phyloP scores from a whole-genome alignment of 2,329 filamentous ascomycete genomes.

The Fusarium virguliforme region DNA sequence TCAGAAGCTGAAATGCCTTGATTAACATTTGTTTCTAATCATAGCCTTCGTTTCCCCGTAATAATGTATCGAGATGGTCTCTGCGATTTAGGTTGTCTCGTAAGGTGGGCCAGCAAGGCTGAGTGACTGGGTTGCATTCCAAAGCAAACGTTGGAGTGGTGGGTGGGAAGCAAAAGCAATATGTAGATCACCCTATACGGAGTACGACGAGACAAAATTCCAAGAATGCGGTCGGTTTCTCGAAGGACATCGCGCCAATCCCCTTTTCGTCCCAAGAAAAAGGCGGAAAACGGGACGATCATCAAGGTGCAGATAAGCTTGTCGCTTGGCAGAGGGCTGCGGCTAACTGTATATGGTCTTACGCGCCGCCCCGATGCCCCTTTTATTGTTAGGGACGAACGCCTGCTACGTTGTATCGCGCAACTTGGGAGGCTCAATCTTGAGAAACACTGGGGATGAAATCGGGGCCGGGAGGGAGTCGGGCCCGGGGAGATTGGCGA shows the following conservation, averaged over 20 bases:
- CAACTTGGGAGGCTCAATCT: not conserved
- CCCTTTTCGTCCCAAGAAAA: not conserved
- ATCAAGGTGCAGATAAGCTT: constrained; percentile 8
- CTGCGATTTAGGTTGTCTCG: not conserved
- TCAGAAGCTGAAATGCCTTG: not conserved
- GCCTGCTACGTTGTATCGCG: constrained; percentile 12
- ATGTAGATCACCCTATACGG: not conserved
- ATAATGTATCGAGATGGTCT: not conserved
- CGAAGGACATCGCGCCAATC: constrained; percentile 7
- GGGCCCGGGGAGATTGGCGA: not conserved
- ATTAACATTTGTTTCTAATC: constrained; percentile 5
- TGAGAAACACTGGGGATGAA: not conserved
- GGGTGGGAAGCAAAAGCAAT: not conserved
- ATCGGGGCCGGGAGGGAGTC: not conserved
- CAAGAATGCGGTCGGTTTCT: constrained; percentile 10
- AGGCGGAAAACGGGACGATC: not conserved
- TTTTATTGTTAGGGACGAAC: not conserved
- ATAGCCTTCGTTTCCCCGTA: not conserved
- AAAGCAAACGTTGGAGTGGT: not conserved
- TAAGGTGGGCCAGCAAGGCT: constrained; percentile 5
- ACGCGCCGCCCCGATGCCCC: constrained; percentile 6
- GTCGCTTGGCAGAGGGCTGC: constrained; percentile 4
- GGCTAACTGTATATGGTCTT: constrained; percentile 9
- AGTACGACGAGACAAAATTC: not conserved
- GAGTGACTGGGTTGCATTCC: not conserved